Conservation (phyloP, 23 red algal species). For the Agarophyton chilense region DNA sequence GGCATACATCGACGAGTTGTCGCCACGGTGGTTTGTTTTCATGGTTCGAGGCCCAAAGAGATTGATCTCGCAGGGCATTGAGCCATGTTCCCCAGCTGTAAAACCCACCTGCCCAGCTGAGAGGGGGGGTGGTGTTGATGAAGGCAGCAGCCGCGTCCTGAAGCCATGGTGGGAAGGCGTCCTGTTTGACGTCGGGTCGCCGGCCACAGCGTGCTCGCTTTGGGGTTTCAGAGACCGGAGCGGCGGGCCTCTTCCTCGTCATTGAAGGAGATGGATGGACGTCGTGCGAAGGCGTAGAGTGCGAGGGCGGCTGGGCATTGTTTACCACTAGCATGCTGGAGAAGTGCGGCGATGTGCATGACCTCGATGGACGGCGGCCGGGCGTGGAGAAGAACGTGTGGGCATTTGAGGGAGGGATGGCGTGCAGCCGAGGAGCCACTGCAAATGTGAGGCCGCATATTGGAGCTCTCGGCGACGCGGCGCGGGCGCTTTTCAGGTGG, state of each 20-base stretch:
- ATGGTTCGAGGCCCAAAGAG: conserved; percentile 23
- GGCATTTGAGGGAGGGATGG: background rate
- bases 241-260: background rate
- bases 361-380: no score
- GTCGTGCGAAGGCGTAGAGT: background rate
- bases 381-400: background rate
- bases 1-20: conserved; percentile 46
- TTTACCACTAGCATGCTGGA: background rate
- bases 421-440: background rate
- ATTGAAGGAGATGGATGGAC: background rate
- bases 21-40: conserved; percentile 32
- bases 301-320: background rate
- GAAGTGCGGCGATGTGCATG: no score
- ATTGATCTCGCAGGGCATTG: conserved; percentile 8
- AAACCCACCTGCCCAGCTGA: conserved; percentile 53
- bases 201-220: conserved; percentile 27
- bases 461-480: background rate
- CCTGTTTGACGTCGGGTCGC: conserved; percentile 33
- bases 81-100: conserved; percentile 70
- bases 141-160: conserved; percentile 61
- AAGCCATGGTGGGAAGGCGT: conserved; percentile 51
- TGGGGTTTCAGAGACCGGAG: conserved; percentile 1
- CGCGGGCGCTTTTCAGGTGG: conserved; percentile 12
- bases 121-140: conserved; percentile 31
- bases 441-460: background rate